phyloP scores from a whole-genome alignment of 1,139 yeast genomes.

The Nakaseomyces sp. region DNA sequence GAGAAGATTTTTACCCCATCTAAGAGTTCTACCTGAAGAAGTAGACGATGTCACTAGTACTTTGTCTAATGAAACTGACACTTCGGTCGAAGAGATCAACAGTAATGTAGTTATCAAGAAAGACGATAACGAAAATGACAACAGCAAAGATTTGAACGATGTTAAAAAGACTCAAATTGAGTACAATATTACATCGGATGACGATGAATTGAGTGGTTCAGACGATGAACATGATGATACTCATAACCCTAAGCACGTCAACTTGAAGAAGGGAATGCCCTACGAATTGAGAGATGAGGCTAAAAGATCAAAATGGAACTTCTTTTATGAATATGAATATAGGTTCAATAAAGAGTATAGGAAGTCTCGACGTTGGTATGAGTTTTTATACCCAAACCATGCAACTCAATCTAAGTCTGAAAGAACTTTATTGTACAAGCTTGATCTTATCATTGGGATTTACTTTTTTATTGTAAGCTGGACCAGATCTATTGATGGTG shows the following conservation, averaged over 20 bases:
- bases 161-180: conserved; percentile 1
- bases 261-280: conserved; percentile 14
- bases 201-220: conserved; percentile 1
- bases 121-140: neutral
- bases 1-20: conserved; percentile 20
- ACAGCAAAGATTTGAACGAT: neutral
- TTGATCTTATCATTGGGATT: conserved; percentile 51
- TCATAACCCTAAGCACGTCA: neutral
- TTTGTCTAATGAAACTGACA: neutral
- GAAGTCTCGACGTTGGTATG: conserved; percentile 46
- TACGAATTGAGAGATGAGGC: conserved; percentile 41
- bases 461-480: conserved; percentile 59
- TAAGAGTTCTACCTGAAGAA: conserved; percentile 25
- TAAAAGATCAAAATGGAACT: conserved; percentile 54
- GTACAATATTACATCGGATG: neutral
- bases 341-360: conserved; percentile 39
- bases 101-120: neutral
- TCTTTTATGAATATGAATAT: conserved; percentile 56
- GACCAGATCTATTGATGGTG: conserved; percentile 59
- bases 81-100: neutral
- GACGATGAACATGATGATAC: neutral
- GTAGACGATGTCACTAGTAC: neutral
- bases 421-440: conserved; percentile 45
- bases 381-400: conserved; percentile 39
- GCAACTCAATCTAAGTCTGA: conserved; percentile 47